These are phyloP conservation scores for Lodderomyces margitis DNA, from an alignment of 1,139 yeast genomes.

Conservation along the genomic window DNA sequence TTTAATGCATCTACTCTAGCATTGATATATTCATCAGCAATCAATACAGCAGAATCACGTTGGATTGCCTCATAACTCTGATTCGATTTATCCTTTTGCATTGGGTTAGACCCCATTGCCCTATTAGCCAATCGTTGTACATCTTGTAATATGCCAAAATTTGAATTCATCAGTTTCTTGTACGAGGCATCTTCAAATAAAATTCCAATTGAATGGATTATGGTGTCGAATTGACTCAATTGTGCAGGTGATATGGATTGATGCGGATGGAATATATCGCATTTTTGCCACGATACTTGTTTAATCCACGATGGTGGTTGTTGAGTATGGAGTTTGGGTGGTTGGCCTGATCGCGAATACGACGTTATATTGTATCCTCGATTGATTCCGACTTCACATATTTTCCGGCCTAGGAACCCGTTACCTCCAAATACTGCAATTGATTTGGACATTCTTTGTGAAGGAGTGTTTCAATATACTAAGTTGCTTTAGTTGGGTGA, in stretches of 20 bases:
- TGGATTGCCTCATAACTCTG: constrained; percentile 62
- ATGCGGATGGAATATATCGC: constrained; percentile 66
- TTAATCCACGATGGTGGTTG: constrained; percentile 41
- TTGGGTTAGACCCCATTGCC: constrained; percentile 49
- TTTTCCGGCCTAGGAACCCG: constrained; percentile 74
- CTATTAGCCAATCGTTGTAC: constrained; percentile 27
- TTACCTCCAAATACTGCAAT: constrained; percentile 82
- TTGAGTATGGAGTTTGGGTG: constrained; percentile 38
- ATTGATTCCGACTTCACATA: constrained; percentile 66
- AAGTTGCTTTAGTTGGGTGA: too few species aligned
- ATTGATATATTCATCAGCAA: constrained; percentile 56
- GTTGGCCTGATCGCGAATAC: constrained; percentile 56
- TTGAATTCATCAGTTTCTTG: constrained; percentile 53
- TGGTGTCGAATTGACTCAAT: constrained; percentile 54
- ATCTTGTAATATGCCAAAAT: constrained; percentile 31
- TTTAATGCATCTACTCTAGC: constrained; percentile 24
- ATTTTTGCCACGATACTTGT: constrained; percentile 66
- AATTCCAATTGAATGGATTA: constrained; percentile 83
- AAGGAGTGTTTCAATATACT: too few species aligned
- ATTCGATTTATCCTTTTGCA: constrained; percentile 42
- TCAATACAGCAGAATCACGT: constrained; percentile 62
- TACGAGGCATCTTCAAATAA: constrained; percentile 66
- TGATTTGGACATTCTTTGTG: constrained; percentile 21
- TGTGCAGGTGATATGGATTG: constrained; percentile 45
- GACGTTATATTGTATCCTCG: constrained; percentile 67